Evolutionary conservation across 768 basidiomycete species (phyloP).

Genomic region (button mushroom (Agaricus bisporus)): DNA sequence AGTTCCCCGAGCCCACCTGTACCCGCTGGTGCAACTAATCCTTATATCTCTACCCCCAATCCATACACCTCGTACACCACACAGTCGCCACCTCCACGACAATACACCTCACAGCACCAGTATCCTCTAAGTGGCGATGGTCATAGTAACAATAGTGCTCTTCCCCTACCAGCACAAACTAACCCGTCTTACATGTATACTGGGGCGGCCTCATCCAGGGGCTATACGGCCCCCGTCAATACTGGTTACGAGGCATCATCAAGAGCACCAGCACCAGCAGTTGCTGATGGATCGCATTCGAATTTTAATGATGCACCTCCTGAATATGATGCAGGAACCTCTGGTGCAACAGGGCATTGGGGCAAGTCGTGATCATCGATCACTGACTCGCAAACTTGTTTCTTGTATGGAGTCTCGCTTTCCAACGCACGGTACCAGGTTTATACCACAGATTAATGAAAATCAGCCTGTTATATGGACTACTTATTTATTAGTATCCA

Average conservation of each 20-base stretch:
- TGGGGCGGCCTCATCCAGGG: slow-evolving; percentile 16
- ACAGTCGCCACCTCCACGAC: slow-evolving; percentile 17
- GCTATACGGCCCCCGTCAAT: slow-evolving; percentile 34
- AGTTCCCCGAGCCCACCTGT: slow-evolving; percentile 12
- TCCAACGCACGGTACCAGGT: too few species aligned
- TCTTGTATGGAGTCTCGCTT: not conserved
- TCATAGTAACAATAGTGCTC: slow-evolving; percentile 43
- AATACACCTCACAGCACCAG: slow-evolving; percentile 31
- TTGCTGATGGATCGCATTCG: slow-evolving; percentile 20
- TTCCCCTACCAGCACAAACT: slow-evolving; percentile 29
- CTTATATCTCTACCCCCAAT: slow-evolving; percentile 15
- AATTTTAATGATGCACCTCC: slow-evolving; percentile 51
- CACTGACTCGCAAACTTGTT: not conserved
- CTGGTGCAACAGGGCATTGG: slow-evolving; percentile 48
- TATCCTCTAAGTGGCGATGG: slow-evolving; percentile 54
- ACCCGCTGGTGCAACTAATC: slow-evolving; percentile 7
- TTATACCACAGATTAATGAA: too few species aligned
- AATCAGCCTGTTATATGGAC: too few species aligned
- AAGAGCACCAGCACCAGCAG: slow-evolving; percentile 34
- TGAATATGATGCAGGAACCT: slow-evolving; percentile 51
- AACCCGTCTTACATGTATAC: slow-evolving; percentile 17
- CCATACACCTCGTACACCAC: slow-evolving; percentile 20
- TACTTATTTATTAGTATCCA: too few species aligned
- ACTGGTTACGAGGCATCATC: slow-evolving; percentile 36
- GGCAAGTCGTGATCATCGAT: slow-evolving; percentile 29